A percentile compares a stretch with the other conserved stretches of the same genome.
These are phyloP conservation scores for Pythium chondricola DNA, from an alignment of 352 stramenopile species.

Conservation along the genomic window DNA sequence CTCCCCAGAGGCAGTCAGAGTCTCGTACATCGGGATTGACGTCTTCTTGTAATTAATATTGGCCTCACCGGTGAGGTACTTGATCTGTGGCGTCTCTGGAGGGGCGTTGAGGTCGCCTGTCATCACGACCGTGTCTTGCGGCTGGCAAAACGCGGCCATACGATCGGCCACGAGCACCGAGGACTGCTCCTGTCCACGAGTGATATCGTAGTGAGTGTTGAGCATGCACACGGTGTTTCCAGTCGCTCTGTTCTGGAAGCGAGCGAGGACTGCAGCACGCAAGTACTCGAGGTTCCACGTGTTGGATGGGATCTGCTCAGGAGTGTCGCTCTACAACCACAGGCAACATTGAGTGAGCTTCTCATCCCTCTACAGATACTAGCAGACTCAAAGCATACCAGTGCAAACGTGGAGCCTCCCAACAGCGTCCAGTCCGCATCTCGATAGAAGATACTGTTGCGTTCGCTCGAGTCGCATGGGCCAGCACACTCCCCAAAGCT, in stretches of 20 bases:
- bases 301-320: conserved; percentile 46
- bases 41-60: conserved; percentile 23
- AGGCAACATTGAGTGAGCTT: too few species aligned
- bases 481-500: conserved; percentile 54
- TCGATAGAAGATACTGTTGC: conserved; percentile 65
- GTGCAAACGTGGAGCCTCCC: conserved; percentile 36
- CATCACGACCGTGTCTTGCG: conserved; percentile 45
- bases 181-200: conserved; percentile 43
- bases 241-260: conserved; percentile 34
- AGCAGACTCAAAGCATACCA: conserved; percentile 27
- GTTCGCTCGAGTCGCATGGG: conserved; percentile 51
- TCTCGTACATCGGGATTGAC: conserved; percentile 55
- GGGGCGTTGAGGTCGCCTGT: conserved; percentile 65
- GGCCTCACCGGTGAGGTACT: conserved; percentile 32
- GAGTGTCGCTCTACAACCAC: conserved; percentile 50
- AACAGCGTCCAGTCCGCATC: conserved; percentile 34
- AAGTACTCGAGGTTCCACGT: conserved; percentile 62
- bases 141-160: conserved; percentile 33
- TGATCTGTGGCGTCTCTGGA: conserved; percentile 24
- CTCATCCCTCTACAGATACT: too few species aligned
- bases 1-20: conserved; percentile 32
- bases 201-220: conserved; percentile 75
- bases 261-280: conserved; percentile 42
- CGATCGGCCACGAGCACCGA: conserved; percentile 41
- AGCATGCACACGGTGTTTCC: conserved; percentile 48